Evolutionary conservation across 768 basidiomycete species (phyloP).

Genomic region (Termitomyces sp.): DNA sequence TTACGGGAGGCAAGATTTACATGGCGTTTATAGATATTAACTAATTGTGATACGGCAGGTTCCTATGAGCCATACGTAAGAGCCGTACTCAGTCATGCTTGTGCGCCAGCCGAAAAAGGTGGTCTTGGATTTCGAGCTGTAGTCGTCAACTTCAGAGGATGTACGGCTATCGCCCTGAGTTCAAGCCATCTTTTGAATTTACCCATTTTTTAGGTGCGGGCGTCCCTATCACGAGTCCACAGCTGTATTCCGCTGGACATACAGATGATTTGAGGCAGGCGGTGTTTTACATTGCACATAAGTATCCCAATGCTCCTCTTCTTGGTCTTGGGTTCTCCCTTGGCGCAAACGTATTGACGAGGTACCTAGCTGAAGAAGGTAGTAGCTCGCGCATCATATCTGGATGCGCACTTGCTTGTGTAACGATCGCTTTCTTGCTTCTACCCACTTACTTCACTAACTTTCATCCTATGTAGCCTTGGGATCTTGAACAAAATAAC

Average conservation of each 20-base stretch:
- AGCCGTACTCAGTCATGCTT: constrained; percentile 72
- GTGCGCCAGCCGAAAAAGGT: constrained; percentile 67
- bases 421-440: constrained; percentile 36
- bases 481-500: constrained; percentile 51
- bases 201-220: constrained; percentile 61
- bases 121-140: constrained; percentile 89
- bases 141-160: constrained; percentile 92
- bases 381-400: constrained; percentile 55
- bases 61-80: constrained; percentile 91
- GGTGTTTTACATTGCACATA: constrained; percentile 66
- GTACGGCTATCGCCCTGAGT: constrained; percentile 38
- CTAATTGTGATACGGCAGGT: constrained; percentile 39
- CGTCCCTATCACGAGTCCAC: constrained; percentile 75
- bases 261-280: constrained; percentile 89
- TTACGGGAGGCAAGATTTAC: constrained; percentile 42
- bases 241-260: constrained; percentile 84
- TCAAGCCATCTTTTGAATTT: constrained; percentile 12
- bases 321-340: constrained; percentile 91
- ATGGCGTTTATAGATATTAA: constrained; percentile 2
- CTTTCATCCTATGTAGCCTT: constrained; percentile 38
- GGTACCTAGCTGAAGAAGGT: constrained; percentile 87
- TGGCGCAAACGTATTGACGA: constrained; percentile 87
- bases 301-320: constrained; percentile 78
- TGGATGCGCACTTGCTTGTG: constrained; percentile 72
- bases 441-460: constrained; percentile 6